Conservation (phyloP, 2,329 filamentous ascomycete genomes). For the Colletotrichum lentis region DNA sequence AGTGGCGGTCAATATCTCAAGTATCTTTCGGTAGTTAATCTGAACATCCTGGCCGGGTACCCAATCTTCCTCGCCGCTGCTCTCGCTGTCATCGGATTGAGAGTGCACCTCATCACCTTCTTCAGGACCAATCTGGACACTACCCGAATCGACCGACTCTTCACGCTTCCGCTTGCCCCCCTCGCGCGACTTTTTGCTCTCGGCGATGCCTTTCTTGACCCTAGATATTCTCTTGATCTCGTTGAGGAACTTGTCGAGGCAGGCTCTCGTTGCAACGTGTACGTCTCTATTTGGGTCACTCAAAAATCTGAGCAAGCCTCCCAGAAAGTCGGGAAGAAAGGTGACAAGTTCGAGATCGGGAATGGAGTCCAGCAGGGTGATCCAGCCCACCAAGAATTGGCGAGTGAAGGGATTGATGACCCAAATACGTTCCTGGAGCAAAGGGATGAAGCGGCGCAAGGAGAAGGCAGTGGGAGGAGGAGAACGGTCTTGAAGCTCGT, state of each 20-base stretch:
- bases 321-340: slow-evolving; percentile 90
- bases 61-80: slow-evolving; percentile 87
- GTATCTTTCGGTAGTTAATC: slow-evolving; percentile 88
- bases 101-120: slow-evolving; percentile 69
- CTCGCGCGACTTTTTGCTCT: slow-evolving; percentile 77
- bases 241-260: slow-evolving; percentile 86
- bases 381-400: slow-evolving; percentile 95
- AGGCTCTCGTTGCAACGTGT: slow-evolving; percentile 89
- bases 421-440: slow-evolving; percentile 92
- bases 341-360: slow-evolving; percentile 94
- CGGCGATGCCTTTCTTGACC: slow-evolving; percentile 89
- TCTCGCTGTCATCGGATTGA: slow-evolving; percentile 63
- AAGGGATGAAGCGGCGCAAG: slow-evolving; percentile 85
- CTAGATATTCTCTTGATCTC: slow-evolving; percentile 95
- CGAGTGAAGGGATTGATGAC: slow-evolving; percentile 94
- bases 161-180: slow-evolving; percentile 75
- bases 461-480: slow-evolving; percentile 87
- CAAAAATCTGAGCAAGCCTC: slow-evolving; percentile 88
- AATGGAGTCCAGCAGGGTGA: slow-evolving; percentile 92
- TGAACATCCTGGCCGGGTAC: slow-evolving; percentile 96
- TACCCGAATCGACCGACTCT: slow-evolving; percentile 73
- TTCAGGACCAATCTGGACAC: slow-evolving; percentile 65
- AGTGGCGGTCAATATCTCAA: slow-evolving; percentile 90
- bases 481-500: slow-evolving; percentile 42
- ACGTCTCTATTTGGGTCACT: slow-evolving; percentile 92